Base-by-base conservation (phyloP, 768 basidiomycete species). In the Phlebiopsis gigantea region DNA sequence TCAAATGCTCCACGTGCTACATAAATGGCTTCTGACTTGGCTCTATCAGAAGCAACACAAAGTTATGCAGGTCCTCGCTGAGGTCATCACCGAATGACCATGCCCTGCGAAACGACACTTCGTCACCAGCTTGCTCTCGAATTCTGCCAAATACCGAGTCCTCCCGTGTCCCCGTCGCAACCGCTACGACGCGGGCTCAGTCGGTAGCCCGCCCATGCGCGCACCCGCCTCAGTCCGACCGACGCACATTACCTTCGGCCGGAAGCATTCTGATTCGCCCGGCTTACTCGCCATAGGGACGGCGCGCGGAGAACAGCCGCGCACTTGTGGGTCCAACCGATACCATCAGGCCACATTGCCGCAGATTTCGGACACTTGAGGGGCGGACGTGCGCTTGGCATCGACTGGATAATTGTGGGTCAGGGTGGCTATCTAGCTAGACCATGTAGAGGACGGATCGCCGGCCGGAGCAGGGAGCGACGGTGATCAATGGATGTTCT, bases 31-130 rank as follows among this genome's bases (percentile, higher is more conserved):
- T 39, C 34, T 26, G 22, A 53, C 46, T 49, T 43, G 55, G 8
- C 21, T 43, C 51, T 56, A 48, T 57, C 66, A 90, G 88, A 80
- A 78, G 54, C 90, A 93, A 67, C 83, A 82, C 60, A 76, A 78
- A 59, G 75, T 93, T n/a, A 73, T 87, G 46, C 80, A 84, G 55
- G 84, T 92, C 44, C 67, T 90, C 47, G 83, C 81, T 66, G 84
- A 80, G 53, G 66, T 84, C n/a, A n/a, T n/a, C 59, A 59, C 77
- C 57, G 74, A 53, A 47, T 61, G 48, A 54, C 4, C 48, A 48
- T n/a, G 28, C 34, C 15, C 45, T 26, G 28, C n/a, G 25, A 15
- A 45, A 25, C 19, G 44, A 19, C 47, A 26, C 6, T 26, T n/a
- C n/a, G n/a, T n/a, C n/a, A n/a, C n/a, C n/a, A n/a, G n/a, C n/a